Evolutionary conservation across 179 eudicot species (phyloP).

Genomic region (Beta macrorhiza): DNA sequence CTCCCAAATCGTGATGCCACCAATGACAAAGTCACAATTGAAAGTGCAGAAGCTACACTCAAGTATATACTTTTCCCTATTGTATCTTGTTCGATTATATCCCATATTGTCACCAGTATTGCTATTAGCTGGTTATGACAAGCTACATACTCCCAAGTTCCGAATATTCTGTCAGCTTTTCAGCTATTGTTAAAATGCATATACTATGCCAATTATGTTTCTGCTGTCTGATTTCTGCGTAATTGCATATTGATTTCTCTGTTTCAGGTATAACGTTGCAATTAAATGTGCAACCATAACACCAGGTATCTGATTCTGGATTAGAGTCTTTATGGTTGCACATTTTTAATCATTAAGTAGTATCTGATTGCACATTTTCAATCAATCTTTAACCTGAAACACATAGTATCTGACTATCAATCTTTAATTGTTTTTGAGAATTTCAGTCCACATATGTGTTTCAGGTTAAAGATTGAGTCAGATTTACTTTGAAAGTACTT

Average conservation of each 20-base stretch:
- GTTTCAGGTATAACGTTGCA: conserved; percentile 81
- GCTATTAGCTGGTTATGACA: neutral
- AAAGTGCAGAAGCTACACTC: conserved; percentile 94
- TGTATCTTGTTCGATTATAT: neutral
- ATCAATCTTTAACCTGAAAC: too few relatives aligned
- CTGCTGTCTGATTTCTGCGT: neutral
- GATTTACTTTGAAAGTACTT: neutral
- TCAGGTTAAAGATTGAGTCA: neutral
- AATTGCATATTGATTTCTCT: conserved; percentile 1
- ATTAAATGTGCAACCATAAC: conserved; percentile 97
- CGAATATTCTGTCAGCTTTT: neutral
- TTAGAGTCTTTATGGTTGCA: neutral
- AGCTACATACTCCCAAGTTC: neutral
- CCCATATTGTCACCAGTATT: neutral
- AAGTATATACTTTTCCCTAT: conserved; percentile 41
- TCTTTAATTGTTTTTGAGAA: too few relatives aligned
- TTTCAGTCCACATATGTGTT: neutral
- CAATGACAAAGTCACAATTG: conserved; percentile 86
- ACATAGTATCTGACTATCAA: too few relatives aligned
- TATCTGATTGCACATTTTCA: too few relatives aligned
- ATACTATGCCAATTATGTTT: neutral
- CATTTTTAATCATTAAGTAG: too few relatives aligned
- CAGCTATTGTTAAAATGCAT: neutral
- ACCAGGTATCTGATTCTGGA: conserved; percentile 52
- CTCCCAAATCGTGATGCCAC: conserved; percentile 88